Base-by-base conservation (phyloP, 768 basidiomycete genomes). In the Tylopilus subfusipes region DNA sequence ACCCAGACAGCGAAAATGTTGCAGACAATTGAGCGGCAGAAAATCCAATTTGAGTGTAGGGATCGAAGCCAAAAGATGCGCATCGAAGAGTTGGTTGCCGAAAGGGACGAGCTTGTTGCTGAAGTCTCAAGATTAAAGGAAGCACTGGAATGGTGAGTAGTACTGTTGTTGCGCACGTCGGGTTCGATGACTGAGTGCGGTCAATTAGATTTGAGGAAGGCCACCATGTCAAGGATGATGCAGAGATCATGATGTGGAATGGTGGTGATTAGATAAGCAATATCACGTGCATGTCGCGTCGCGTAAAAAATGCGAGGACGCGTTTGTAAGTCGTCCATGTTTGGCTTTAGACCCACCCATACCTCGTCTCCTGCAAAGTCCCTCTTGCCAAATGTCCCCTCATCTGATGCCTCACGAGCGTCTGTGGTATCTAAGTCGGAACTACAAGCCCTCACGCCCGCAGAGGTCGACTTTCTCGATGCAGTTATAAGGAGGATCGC, bases 381-480 rank as follows among this genome's bases (percentile, higher is more conserved):
- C 56, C n/a, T 56, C 51, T 11, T 56, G 38, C 36, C 64, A 46
- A 57, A 63, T n/a, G 47, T 58, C 42, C 42, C 50, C 8, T 61
- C 58, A 3, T 54, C 57, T 0, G 78, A 81, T 58, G 60, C 73
- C 16, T 78, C 80, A 42, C 71, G 74, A 38, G 63, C 70, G 4
- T 78, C 76, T 44, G 64, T 70, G 22, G 58, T 68, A 27, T 75
- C 80, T 2, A 71, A 50, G 54, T 75, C 77, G 5, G 84, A 85
- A 65, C 70, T 86, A 59, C 76, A 59, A 65, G 72, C 62, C 34
- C 76, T 89, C 25, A 70, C 82, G 0, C 64, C 65, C 8, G 67
- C 75, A 42, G 88, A 93, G 63, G 76, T 92, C 57, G 77, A 82
- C 43, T 78, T 93, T 59, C 75, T 94, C 42, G 87, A 93, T 58